Evolutionary conservation across 768 basidiomycete genomes (phyloP), one percentile per base, ranked within the genome.

Genomic region (Hemileccinum impolitum): DNA sequence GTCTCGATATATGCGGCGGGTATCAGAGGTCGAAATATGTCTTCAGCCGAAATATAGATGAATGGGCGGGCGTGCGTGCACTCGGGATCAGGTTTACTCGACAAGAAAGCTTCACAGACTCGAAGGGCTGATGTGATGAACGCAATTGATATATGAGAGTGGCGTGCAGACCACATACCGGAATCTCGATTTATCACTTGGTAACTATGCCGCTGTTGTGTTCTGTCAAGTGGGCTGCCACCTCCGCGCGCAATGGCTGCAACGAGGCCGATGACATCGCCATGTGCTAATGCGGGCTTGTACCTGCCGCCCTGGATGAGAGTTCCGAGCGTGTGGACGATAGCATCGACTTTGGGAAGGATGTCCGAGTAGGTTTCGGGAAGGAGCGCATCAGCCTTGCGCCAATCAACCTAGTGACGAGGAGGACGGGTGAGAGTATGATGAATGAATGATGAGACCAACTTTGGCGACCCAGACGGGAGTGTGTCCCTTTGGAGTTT

Each of bases 281-380:
- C 82, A 44, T 75, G 73, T 52, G 75, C 74, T 38, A 97, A 57
- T 32, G 83, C 79, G 32, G 73, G 65, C 68, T 99, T 99, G 75
- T 99, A 99, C 38, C 70, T 73, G 17, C 75, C 73, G 58, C 84
- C 82, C 63, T 94, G 91, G 28, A 98, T 73, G 42, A 99, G 80
- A 10, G 86, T 90, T 39, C 96, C 96, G 17, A 98, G 76, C 1
- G 96, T 95, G 65, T 97, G 94, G 32, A 99, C 92, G 25, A 98
- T 86, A 1, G 87, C 91, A 19, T 79, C 79, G 21, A 78, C 81
- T 19, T 74, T 68, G 0, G 82, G 75, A 41, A 97, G 75, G 18
- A 94, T 70, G 47, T 82, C 72, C 9, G 75, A 73, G 68, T 93
- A 94, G 12, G 83, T 75, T 50, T 81, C 72, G 0, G 93, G 92